Evolutionary conservation across 768 basidiomycete species (phyloP), one percentile per base, ranked within the genome.

Genomic region (Leccinellum albellum): DNA sequence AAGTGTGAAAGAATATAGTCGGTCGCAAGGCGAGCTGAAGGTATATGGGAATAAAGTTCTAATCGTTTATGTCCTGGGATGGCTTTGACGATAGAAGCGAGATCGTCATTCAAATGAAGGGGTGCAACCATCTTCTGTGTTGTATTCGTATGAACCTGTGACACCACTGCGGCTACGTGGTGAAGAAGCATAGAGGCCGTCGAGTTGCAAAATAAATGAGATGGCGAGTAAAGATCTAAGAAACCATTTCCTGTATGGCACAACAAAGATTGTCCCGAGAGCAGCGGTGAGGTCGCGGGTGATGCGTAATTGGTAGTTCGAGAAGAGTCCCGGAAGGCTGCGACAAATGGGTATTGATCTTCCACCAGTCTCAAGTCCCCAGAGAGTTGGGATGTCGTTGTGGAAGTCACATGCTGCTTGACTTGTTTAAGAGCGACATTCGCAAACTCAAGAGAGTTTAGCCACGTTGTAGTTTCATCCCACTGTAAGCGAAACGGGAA

Each of bases 1-100:
- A 57, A 52, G 55, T 68, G 47, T 23, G 64, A 64, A 49, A 65
- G 59, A 24, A 68, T 57, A 21, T 57, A 68, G n/a, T 68, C 64
- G 6, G 67, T 66, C 24, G 61, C 64, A n/a, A 68, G 56, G 55
- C 42, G 50, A 52, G 57, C 64, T 17, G 52, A 64, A 46, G 50
- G 45, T 14, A 70, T 53, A 26, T 68, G 66, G 0, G 57, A 52
- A 53, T 67, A 64, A 20, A 48, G 52, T 14, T 51, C 21, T 20
- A 44, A 28, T 44, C 50, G 55, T 40, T 58, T 53, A 20, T 57
- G 50, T 15, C 32, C 49, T 32, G 65, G 54, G 9, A 61, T 52
- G n/a, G 48, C 65, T 31, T 67, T 51, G n/a, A 51, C 13, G 6
- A 55, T 45, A 35, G 66, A 69, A n/a, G 61, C 24, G 23, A 69